Percentiles rank a stretch among this genome's conserved stretches.
These are phyloP conservation scores for Eruca vesicaria DNA, from an alignment of 441 rosid species.

Conservation along the genomic window DNA sequence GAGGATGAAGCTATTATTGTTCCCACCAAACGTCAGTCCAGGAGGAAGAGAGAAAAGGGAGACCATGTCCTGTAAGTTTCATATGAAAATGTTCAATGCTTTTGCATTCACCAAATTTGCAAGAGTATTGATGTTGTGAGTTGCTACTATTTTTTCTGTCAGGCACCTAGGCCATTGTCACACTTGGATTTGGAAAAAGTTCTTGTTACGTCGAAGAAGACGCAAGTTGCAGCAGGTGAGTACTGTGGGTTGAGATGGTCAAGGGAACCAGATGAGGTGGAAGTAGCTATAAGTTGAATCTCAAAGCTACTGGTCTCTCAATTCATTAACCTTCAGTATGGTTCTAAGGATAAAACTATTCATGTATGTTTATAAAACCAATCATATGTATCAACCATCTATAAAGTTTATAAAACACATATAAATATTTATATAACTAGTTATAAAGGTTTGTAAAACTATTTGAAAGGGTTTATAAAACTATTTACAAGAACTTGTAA, in stretches of 20 bases:
- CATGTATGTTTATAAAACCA: too few species aligned
- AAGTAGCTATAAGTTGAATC: conserved; percentile 76
- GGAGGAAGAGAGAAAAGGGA: conserved; percentile 85
- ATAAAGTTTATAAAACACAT: too few species aligned
- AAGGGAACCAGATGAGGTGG: conserved; percentile 69
- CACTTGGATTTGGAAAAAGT: conserved; percentile 72
- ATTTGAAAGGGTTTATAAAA: too few species aligned
- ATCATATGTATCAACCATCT: too few species aligned
- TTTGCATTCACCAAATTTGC: neutral
- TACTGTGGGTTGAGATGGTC: conserved; percentile 50
- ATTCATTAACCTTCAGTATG: conserved; percentile 66
- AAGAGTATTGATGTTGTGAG: conserved; percentile 6
- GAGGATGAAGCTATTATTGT: conserved; percentile 56
- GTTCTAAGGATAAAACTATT: conserved; percentile 41
- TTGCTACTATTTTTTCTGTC: neutral
- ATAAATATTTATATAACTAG: too few species aligned
- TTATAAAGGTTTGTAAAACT: too few species aligned
- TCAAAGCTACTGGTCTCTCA: conserved; percentile 80
- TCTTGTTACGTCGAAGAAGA: conserved; percentile 62
- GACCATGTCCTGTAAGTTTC: conserved; percentile 49
- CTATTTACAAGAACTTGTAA: too few species aligned
- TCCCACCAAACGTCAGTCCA: conserved; percentile 75
- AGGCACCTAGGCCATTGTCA: conserved; percentile 74
- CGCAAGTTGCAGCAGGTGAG: conserved; percentile 74
- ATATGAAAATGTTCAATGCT: conserved; percentile 4